Conservation (phyloP, 805 yeast genomes). For the Myxozyma nipponensis region DNA sequence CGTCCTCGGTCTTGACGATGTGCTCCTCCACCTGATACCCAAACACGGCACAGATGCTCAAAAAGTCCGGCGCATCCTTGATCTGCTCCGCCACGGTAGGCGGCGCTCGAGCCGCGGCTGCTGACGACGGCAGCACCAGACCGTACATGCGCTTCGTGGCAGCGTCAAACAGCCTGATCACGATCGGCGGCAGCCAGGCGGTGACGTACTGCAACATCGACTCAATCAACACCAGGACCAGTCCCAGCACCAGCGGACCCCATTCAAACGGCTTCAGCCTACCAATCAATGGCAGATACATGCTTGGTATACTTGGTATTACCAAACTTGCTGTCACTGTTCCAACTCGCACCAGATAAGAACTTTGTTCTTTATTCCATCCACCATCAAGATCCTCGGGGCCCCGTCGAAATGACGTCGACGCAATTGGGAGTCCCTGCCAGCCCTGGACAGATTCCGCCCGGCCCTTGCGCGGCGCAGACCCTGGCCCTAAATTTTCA, state of each 20-base stretch:
- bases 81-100: slow-evolving; percentile 37
- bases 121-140: slow-evolving; percentile 8
- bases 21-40: slow-evolving; percentile 74
- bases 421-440: no score
- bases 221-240: slow-evolving; percentile 35
- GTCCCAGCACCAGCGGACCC: slow-evolving; percentile 36
- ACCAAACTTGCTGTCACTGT: no score
- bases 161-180: slow-evolving; percentile 31
- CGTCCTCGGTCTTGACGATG: slow-evolving; percentile 40
- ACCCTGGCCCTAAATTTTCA: no score
- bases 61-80: slow-evolving; percentile 51
- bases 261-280: slow-evolving; percentile 35
- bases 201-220: slow-evolving; percentile 34
- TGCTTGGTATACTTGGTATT: slow-evolving; percentile 11
- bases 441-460: no score
- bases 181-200: slow-evolving; percentile 31
- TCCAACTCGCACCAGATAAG: no score
- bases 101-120: background rate
- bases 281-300: slow-evolving; percentile 36
- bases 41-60: slow-evolving; percentile 61
- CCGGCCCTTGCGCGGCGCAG: no score
- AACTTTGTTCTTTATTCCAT: no score
- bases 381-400: no score
- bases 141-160: slow-evolving; percentile 21
- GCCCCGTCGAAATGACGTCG: no score